phyloP scores from a whole-genome alignment of 495 filamentous ascomycete genomes.

The Patellaria atrata region DNA sequence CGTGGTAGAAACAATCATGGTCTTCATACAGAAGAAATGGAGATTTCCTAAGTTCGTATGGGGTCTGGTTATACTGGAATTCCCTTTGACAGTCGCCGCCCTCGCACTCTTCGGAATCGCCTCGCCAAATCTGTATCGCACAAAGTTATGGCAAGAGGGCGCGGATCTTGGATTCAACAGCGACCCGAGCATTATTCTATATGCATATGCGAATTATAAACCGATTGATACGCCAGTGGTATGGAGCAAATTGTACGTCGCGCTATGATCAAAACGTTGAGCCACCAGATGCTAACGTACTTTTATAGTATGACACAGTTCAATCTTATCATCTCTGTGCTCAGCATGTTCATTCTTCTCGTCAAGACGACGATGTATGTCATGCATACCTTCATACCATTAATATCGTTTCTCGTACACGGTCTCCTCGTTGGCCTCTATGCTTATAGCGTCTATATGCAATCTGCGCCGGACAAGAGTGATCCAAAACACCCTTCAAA shows the following conservation, averaged over 20 bases:
- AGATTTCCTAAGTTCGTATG: constrained; percentile 47
- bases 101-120: constrained; percentile 74
- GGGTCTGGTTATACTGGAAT: constrained; percentile 53
- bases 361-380: constrained; percentile 51
- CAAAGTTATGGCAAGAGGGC: constrained; percentile 70
- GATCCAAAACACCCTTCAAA: constrained; percentile 55
- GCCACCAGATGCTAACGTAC: constrained; percentile 12
- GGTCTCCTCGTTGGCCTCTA: constrained; percentile 46
- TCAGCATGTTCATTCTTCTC: constrained; percentile 55
- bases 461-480: constrained; percentile 66
- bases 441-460: constrained; percentile 49
- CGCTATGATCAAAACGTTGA: not conserved
- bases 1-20: no score
- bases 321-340: constrained; percentile 69
- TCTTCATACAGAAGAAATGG: constrained; percentile 34
- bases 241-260: constrained; percentile 60
- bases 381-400: constrained; percentile 57
- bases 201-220: constrained; percentile 61
- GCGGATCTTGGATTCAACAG: constrained; percentile 71
- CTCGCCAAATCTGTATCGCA: constrained; percentile 63
- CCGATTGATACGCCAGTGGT: constrained; percentile 54
- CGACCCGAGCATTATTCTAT: constrained; percentile 54
- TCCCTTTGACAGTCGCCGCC: constrained; percentile 50
- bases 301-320: constrained; percentile 55
- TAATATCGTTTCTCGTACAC: constrained; percentile 48